phyloP scores from a whole-genome alignment of 768 basidiomycete genomes.

The Fibroporia radiculosa region DNA sequence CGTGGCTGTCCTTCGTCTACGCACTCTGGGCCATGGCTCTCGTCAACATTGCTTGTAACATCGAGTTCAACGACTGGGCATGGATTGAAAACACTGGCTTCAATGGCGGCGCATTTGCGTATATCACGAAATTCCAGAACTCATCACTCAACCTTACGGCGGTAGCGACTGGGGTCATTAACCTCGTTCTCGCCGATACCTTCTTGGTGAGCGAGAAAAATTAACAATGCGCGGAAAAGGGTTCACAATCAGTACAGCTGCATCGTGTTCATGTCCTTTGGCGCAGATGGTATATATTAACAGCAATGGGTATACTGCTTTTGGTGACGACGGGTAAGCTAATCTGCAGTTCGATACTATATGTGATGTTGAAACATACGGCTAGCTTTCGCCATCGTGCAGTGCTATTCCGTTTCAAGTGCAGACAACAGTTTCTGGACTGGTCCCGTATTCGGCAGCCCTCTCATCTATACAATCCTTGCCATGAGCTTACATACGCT shows the following conservation, averaged over 20 bases:
- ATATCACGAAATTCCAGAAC: background rate
- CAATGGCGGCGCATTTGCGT: background rate
- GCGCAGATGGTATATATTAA: background rate
- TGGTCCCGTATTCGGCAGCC: background rate
- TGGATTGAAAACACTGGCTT: background rate
- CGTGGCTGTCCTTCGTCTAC: background rate
- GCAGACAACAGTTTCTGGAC: background rate
- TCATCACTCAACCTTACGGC: background rate
- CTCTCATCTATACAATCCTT: conserved; percentile 12
- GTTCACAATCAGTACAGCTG: background rate
- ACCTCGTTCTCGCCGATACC: background rate
- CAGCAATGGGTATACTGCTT: background rate
- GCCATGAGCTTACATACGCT: conserved; percentile 16
- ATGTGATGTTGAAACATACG: background rate
- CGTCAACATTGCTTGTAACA: conserved; percentile 3
- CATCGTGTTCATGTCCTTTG: conserved; percentile 3
- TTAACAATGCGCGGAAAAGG: no score
- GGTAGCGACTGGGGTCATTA: background rate
- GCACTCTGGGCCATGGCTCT: background rate
- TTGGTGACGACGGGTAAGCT: background rate
- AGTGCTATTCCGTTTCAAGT: background rate
- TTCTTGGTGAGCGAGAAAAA: conserved; percentile 2
- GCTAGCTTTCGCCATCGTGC: background rate
- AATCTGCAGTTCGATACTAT: background rate
- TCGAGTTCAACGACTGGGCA: conserved; percentile 1